A percentile compares a stretch with the other conserved stretches of the same genome.
Conservation (phyloP, 1,139 yeast genomes). For the Yamadazyma siamensis region DNA sequence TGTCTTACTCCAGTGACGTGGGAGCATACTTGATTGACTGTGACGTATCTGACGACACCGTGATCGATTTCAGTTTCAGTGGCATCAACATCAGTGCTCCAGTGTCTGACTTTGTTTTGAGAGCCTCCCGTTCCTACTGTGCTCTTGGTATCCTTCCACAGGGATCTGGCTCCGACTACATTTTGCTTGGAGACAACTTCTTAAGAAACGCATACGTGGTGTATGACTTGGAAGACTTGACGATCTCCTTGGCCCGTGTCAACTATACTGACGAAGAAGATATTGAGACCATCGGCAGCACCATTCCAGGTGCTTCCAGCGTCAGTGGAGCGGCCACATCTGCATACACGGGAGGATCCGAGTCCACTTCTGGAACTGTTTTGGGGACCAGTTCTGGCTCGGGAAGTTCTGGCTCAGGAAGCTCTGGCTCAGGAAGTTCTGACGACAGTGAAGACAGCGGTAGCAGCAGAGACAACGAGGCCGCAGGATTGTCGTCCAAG, state of each 20-base stretch:
- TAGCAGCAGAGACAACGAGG: constrained; percentile 1
- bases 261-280: constrained; percentile 34
- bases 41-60: constrained; percentile 13
- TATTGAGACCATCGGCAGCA: constrained; percentile 31
- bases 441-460: constrained; percentile 2
- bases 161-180: constrained; percentile 13
- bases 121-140: constrained; percentile 18
- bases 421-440: constrained; percentile 2
- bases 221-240: constrained; percentile 64
- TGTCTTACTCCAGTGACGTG: constrained; percentile 13
- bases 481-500: not conserved
- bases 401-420: too few relatives aligned
- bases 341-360: constrained; percentile 14
- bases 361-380: constrained; percentile 4
- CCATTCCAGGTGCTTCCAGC: constrained; percentile 12
- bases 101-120: constrained; percentile 22
- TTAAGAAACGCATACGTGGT: constrained; percentile 74
- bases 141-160: constrained; percentile 29
- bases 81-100: constrained; percentile 37
- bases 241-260: constrained; percentile 69
- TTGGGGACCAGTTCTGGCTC: too few relatives aligned
- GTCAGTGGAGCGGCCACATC: constrained; percentile 12
- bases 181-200: constrained; percentile 68
- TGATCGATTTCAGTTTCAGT: constrained; percentile 34
- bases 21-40: constrained; percentile 28